Evolutionary conservation across 1,139 yeast genomes (phyloP).

Genomic region (Kluyveromyces sp.): DNA sequence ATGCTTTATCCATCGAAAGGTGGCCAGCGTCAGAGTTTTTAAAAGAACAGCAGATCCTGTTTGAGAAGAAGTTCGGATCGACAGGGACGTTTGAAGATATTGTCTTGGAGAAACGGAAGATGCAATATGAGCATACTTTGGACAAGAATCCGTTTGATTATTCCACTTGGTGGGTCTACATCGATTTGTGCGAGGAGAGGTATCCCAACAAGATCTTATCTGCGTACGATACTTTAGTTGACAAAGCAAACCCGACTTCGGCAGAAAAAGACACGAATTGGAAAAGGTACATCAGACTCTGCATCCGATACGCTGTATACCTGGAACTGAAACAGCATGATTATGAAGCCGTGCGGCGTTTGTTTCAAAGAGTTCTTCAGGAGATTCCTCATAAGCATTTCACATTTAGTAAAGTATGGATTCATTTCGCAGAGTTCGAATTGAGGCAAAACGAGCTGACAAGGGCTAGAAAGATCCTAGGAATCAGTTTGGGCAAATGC

Average conservation of each 20-base stretch:
- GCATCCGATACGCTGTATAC: constrained; percentile 62
- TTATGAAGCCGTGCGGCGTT: constrained; percentile 40
- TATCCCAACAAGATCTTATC: constrained; percentile 30
- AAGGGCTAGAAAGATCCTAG: constrained; percentile 63
- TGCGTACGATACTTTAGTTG: constrained; percentile 44
- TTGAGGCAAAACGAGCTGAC: constrained; percentile 48
- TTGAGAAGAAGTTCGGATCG: constrained; percentile 62
- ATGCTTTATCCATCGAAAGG: constrained; percentile 35
- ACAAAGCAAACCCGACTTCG: constrained; percentile 32
- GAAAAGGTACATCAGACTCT: constrained; percentile 62
- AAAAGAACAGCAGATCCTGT: constrained; percentile 45
- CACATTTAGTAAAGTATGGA: constrained; percentile 73
- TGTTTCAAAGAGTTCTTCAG: constrained; percentile 46
- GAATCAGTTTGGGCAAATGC: constrained; percentile 60
- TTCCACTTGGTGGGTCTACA: constrained; percentile 77
- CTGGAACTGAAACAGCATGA: constrained; percentile 48
- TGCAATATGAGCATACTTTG: constrained; percentile 49
- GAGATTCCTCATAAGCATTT: constrained; percentile 52
- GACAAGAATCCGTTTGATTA: constrained; percentile 48
- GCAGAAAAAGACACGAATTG: constrained; percentile 38
- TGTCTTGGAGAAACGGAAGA: constrained; percentile 43
- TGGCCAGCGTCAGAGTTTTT: constrained; percentile 41
- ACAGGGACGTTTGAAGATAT: background rate
- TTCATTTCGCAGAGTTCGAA: constrained; percentile 64
- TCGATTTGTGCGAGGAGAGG: constrained; percentile 38